phyloP scores from a whole-genome alignment of 352 stramenopile species.

The Phytophthora cajani region DNA sequence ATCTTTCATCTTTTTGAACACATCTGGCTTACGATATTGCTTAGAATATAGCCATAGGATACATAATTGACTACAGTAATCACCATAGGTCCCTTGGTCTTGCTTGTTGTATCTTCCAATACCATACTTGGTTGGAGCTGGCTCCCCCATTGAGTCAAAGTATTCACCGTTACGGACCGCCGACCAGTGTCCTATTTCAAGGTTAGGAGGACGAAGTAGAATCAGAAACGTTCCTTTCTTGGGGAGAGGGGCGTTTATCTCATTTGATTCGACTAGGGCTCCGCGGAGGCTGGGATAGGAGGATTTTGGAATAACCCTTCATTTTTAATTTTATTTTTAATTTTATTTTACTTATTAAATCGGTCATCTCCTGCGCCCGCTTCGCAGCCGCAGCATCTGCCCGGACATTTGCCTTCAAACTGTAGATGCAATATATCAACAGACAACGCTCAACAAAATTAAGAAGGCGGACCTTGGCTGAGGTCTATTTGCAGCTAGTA shows the following conservation, averaged over 20 bases:
- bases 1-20: neutral
- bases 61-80: neutral
- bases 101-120: slow-evolving; percentile 7
- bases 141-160: neutral
- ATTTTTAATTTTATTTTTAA: too few relatives aligned
- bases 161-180: neutral
- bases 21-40: neutral
- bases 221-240: neutral
- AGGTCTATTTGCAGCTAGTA: too few relatives aligned
- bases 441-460: too few relatives aligned
- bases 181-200: neutral
- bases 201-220: neutral
- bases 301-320: too few relatives aligned
- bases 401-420: too few relatives aligned
- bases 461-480: too few relatives aligned
- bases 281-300: too few relatives aligned
- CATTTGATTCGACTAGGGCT: too few relatives aligned
- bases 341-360: too few relatives aligned
- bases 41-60: neutral
- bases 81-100: slow-evolving; percentile 1
- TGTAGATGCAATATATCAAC: too few relatives aligned
- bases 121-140: neutral
- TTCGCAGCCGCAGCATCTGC: too few relatives aligned
- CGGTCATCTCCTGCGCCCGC: too few relatives aligned
- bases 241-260: neutral